Conservation (phyloP, 495 filamentous ascomycete genomes). For the Penicillium lividum region DNA sequence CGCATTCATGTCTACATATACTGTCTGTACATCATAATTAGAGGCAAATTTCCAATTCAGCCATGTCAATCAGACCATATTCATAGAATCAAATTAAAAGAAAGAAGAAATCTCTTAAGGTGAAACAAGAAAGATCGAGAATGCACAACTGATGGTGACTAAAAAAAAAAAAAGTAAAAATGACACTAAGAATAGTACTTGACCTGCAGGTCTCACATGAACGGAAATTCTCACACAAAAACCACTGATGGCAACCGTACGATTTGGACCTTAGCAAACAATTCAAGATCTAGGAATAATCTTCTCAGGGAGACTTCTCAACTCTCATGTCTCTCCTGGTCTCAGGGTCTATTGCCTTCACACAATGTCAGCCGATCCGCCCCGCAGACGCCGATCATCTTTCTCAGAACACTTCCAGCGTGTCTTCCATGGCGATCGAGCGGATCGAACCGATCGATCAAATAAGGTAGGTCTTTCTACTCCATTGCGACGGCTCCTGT, state of each 20-base stretch:
- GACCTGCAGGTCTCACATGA: conserved; percentile 25
- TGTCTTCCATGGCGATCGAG: conserved; percentile 31
- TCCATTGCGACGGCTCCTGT: neutral
- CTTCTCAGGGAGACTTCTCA: neutral
- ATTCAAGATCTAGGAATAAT: neutral
- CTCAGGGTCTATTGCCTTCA: conserved; percentile 8
- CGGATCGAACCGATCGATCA: conserved; percentile 24
- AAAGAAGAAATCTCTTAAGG: too few species aligned
- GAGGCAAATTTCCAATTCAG: too few species aligned
- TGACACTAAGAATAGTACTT: conserved; percentile 22
- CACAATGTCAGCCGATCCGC: conserved; percentile 22
- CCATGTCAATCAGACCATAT: too few species aligned
- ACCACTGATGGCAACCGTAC: conserved; percentile 11
- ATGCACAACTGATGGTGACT: neutral
- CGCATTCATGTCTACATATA: too few species aligned
- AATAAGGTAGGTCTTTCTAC: conserved; percentile 24
- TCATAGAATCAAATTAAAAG: too few species aligned
- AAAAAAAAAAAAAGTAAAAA: neutral
- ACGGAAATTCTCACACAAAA: neutral
- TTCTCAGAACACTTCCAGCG: conserved; percentile 41
- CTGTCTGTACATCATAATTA: too few species aligned
- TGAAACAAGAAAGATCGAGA: neutral
- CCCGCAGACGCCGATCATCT: conserved; percentile 34
- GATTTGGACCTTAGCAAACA: conserved; percentile 17
- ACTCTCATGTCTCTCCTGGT: conserved; percentile 6